Conservation (phyloP, 495 filamentous ascomycete genomes). For the Cercophora newfieldiana region DNA sequence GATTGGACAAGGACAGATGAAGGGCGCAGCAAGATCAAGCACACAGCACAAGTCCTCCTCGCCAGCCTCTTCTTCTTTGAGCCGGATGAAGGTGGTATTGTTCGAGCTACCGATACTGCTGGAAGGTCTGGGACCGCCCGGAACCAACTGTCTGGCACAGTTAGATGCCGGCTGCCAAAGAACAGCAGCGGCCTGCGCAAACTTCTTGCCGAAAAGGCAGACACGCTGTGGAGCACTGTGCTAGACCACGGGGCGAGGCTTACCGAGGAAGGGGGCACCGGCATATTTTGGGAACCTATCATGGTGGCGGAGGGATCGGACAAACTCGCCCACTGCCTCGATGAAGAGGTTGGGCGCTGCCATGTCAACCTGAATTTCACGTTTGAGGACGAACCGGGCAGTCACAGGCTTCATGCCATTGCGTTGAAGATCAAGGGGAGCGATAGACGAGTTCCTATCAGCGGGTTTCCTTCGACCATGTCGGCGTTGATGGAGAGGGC, state of each 20-base stretch:
- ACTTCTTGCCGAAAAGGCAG: neutral
- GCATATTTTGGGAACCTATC: slow-evolving; percentile 2
- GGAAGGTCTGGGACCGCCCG: neutral
- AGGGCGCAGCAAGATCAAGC: neutral
- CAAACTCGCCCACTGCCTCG: neutral
- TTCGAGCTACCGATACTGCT: neutral
- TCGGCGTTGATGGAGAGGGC: neutral
- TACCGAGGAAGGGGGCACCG: neutral
- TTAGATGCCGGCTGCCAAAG: neutral
- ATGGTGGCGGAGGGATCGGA: neutral
- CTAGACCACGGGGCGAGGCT: neutral
- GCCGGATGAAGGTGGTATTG: neutral
- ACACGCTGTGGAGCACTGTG: neutral
- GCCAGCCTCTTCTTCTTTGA: slow-evolving; percentile 2
- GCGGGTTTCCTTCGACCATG: neutral
- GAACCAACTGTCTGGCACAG: neutral
- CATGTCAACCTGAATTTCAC: neutral
- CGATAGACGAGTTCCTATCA: neutral
- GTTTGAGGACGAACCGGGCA: neutral
- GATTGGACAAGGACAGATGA: neutral
- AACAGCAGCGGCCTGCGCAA: neutral
- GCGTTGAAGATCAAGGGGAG: slow-evolving; percentile 1
- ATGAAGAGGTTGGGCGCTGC: neutral
- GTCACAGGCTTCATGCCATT: neutral
- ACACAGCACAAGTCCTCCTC: neutral